Base-by-base conservation (phyloP, 306 rosid species). In the Cucumis hystrix region DNA sequence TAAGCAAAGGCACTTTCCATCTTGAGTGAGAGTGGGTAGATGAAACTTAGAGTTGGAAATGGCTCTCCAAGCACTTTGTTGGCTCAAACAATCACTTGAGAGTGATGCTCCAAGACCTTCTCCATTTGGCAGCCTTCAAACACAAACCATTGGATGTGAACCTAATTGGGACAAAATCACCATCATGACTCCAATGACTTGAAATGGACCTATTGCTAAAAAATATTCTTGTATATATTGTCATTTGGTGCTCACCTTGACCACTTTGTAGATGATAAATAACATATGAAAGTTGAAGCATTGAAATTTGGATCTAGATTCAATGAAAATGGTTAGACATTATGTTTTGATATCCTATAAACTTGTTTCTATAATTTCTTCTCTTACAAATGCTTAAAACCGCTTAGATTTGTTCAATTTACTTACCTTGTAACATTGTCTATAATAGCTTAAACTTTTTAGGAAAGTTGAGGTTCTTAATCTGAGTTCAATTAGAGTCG, bases 171-270 rank as follows among this genome's bases (percentile, higher is more conserved):
- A 80, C 67, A 57, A 77, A 74, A 35, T 83, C 82, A 39, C 74
- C 74, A 21, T 79, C 83, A 15, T 23, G 70, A 41, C 61, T 79
- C 89, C 91, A 84, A 6, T 66, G 23, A 41, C 65, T 85, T 4
- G 67, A 33, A 5, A 16, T 59, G 1, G 17, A 59, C 3, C 87
- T 86, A 9, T 81, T 77, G 30, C 79, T 80, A 75, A 83, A 28
- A 28, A 39, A 76, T 35, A 86, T 80, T 57, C 60, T 66, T 8
- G 13, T 59, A n/a, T n/a, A n/a, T n/a, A 4, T 59, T 59, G 64
- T 64, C n/a, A 17, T 64, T 37, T 4, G n/a, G 10, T 16, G 14
- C 12, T 63, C 69, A 33, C 69, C 33, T 15, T 63, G 43, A 6
- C 23, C 69, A 33, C 69, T 63, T 63, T 63, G 69, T 6, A 45